These are phyloP conservation scores for Corymbia citriodora DNA, from an alignment of 441 rosid species.

Conservation along the genomic window DNA sequence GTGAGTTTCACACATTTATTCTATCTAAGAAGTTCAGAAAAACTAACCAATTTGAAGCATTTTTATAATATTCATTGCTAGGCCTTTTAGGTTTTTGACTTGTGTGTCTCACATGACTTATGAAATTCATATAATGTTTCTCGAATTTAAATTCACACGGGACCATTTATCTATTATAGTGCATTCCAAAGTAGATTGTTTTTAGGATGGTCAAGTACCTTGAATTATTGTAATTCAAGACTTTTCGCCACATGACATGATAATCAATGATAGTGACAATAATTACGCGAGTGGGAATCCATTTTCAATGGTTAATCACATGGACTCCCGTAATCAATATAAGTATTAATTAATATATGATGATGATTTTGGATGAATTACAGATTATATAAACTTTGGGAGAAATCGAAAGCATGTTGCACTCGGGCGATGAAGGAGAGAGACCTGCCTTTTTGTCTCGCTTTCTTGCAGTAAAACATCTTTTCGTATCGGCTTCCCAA, in stretches of 20 bases:
- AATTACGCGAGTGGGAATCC: neutral
- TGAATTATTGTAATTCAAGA: too few species aligned
- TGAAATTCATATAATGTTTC: too few species aligned
- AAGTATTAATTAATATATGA: neutral
- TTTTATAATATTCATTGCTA: neutral
- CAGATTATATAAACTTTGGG: neutral
- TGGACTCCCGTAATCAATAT: neutral
- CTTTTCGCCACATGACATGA: accelerated
- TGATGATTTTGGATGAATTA: neutral
- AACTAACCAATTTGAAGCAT: neutral
- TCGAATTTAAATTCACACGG: accelerated
- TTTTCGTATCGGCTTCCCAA: neutral
- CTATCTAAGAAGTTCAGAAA: neutral
- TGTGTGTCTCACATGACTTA: neutral
- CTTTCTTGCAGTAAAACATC: neutral
- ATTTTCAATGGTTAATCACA: neutral
- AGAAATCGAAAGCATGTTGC: neutral
- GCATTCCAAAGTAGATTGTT: accelerated
- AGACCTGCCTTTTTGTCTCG: neutral
- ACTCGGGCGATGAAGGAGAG: neutral
- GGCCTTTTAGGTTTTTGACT: neutral
- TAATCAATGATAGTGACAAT: neutral
- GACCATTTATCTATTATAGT: neutral
- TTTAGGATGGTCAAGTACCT: accelerated
- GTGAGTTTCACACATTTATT: neutral